These are phyloP conservation scores for Kwoniella europaea DNA, from an alignment of 768 basidiomycete genomes.

Conservation along the genomic window DNA sequence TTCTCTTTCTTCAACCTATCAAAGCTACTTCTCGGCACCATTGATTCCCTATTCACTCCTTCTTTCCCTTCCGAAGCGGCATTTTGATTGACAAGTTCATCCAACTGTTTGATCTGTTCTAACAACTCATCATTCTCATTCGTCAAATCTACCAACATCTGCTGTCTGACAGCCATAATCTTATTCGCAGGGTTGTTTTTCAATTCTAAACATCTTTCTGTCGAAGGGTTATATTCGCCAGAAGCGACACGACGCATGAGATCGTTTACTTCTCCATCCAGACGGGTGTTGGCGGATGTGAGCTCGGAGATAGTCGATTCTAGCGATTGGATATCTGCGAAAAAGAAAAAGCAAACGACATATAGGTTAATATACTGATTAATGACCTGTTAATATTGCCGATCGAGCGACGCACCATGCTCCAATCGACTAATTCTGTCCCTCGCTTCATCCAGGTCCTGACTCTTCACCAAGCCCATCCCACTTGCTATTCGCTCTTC, in stretches of 20 bases:
- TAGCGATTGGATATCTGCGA: conserved; percentile 37
- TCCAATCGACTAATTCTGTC: conserved; percentile 27
- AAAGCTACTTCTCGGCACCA: conserved; percentile 80
- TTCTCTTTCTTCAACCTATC: conserved; percentile 74
- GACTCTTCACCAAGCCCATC: conserved; percentile 43
- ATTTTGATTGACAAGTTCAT: conserved; percentile 56
- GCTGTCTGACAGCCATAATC: conserved; percentile 77
- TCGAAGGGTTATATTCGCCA: conserved; percentile 54
- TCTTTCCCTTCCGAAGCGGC: neutral
- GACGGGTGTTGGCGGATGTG: conserved; percentile 47
- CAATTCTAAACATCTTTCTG: conserved; percentile 60
- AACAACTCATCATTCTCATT: conserved; percentile 84
- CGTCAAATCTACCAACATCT: conserved; percentile 74
- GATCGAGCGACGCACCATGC: conserved; percentile 44
- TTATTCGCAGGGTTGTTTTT: conserved; percentile 80
- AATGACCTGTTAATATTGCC: too few relatives aligned
- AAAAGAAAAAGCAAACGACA: neutral
- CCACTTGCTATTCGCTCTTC: conserved; percentile 46
- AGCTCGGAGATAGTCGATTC: conserved; percentile 45
- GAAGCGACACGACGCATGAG: conserved; percentile 54
- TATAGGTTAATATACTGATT: too few relatives aligned
- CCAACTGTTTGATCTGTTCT: conserved; percentile 68
- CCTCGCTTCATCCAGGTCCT: conserved; percentile 31
- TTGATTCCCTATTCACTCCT: conserved; percentile 52
- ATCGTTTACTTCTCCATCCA: conserved; percentile 53